These are phyloP conservation scores for Nigrospora sphaerica DNA, from an alignment of 2,329 filamentous ascomycete genomes.

Conservation along the genomic window DNA sequence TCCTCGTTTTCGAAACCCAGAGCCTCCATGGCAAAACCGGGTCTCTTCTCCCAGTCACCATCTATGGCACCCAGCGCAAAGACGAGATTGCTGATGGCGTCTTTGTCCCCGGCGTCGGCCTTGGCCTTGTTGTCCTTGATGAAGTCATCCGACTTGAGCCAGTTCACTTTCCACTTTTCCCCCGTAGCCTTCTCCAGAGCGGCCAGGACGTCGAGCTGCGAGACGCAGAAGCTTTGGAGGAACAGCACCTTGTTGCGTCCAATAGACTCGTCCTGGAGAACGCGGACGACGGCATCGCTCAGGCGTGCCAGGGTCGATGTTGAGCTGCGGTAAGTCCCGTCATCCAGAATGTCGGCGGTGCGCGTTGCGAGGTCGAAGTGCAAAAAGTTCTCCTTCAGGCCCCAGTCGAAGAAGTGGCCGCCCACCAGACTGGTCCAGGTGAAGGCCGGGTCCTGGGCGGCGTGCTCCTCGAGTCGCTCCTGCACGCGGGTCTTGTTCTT, in stretches of 20 bases:
- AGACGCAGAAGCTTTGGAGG: conserved; percentile 31
- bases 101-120: conserved; percentile 28
- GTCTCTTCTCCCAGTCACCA: conserved; percentile 38
- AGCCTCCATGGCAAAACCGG: conserved; percentile 39
- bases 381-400: conserved; percentile 25
- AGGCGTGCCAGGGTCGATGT: conserved; percentile 26
- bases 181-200: conserved; percentile 25
- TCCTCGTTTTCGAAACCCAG: conserved; percentile 39
- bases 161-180: conserved; percentile 19
- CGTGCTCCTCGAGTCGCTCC: conserved; percentile 18
- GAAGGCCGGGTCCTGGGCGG: conserved; percentile 15
- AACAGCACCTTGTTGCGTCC: conserved; percentile 28
- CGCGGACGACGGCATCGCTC: conserved; percentile 23
- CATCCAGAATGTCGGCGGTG: conserved; percentile 26
- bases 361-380: conserved; percentile 23
- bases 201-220: conserved; percentile 25
- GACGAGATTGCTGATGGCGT: conserved; percentile 38
- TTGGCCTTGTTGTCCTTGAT: conserved; percentile 28
- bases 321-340: conserved; percentile 22
- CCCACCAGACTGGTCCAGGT: conserved; percentile 29
- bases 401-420: conserved; percentile 36
- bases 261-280: conserved; percentile 19
- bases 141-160: conserved; percentile 30
- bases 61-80: conserved; percentile 40
- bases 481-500: conserved; percentile 25